Conservation (phyloP, 2,329 filamentous ascomycete species). For the Neonectria ditissima region DNA sequence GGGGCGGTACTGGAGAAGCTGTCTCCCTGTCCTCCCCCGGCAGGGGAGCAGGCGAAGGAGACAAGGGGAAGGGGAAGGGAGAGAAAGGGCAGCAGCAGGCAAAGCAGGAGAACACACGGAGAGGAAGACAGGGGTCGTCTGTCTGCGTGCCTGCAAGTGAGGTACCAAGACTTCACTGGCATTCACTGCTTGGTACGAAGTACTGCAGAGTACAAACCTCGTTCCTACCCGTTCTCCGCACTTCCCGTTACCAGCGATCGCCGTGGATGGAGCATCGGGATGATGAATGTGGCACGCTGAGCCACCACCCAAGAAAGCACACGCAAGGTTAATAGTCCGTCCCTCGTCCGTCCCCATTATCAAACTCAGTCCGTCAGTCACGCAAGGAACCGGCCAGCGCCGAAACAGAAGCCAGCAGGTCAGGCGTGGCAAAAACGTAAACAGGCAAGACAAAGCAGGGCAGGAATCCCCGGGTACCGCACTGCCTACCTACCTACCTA, state of each 20-base stretch:
- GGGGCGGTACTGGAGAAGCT: not conserved
- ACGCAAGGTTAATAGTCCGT: not conserved
- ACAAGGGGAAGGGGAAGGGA: not conserved
- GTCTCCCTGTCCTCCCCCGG: conserved; percentile 15
- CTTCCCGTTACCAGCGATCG: conserved; percentile 2
- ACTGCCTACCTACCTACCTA: conserved; percentile 1
- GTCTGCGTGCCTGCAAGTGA: not conserved
- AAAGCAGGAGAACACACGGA: not conserved
- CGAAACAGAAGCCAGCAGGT: conserved; percentile 18
- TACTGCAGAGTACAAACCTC: not conserved
- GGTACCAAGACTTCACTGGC: not conserved
- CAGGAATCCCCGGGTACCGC: conserved; percentile 5
- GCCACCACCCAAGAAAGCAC: conserved; percentile 5
- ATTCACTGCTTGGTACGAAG: not conserved
- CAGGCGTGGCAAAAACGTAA: conserved; percentile 17
- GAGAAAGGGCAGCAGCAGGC: not conserved
- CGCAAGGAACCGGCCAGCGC: conserved; percentile 23
- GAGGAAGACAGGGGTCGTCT: not conserved
- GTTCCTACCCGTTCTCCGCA: conserved; percentile 1
- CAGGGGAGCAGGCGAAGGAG: not conserved
- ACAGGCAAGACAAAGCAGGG: conserved; percentile 14
- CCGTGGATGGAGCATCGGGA: conserved; percentile 9
- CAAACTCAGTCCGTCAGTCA: conserved; percentile 10
- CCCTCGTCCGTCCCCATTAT: not conserved
- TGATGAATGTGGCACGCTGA: conserved; percentile 17